phyloP scores from a whole-genome alignment of 306 rosid genomes.

The Cicer arietinum region DNA sequence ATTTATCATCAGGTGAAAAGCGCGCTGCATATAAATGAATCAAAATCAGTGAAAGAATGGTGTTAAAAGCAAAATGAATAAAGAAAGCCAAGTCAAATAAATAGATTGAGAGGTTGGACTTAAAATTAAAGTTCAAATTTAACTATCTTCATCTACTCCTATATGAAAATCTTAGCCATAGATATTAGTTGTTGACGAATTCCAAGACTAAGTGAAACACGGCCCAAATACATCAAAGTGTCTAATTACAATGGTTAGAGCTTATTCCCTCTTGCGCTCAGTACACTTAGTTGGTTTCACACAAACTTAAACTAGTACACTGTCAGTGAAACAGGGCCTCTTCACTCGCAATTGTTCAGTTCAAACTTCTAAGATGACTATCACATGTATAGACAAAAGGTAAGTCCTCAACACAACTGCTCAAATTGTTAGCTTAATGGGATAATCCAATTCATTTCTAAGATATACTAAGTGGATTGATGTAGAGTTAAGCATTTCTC shows the following conservation, averaged over 20 bases:
- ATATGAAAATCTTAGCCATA: not conserved
- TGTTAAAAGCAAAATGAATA: not conserved
- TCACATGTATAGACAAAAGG: not conserved
- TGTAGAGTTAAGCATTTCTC: too few relatives aligned
- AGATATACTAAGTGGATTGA: not conserved
- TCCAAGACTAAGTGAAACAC: not conserved
- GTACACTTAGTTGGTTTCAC: not conserved
- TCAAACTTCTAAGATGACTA: not conserved
- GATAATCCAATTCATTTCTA: not conserved
- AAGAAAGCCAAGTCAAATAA: not conserved
- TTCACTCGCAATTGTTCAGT: not conserved
- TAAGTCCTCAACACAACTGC: not conserved
- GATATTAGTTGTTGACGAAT: not conserved
- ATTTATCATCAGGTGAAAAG: constrained; percentile 47
- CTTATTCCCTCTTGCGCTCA: not conserved
- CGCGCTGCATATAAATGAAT: constrained; percentile 33
- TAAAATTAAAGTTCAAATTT: not conserved
- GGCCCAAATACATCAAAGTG: not conserved
- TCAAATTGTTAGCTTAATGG: not conserved
- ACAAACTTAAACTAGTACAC: not conserved
- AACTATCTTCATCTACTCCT: not conserved
- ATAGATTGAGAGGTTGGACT: not conserved
- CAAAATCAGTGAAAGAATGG: not conserved
- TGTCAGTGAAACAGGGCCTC: not conserved
- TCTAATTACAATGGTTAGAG: not conserved